Conservation (phyloP, 2,329 filamentous ascomycete genomes). For the Aureobasidium subglaciale region DNA sequence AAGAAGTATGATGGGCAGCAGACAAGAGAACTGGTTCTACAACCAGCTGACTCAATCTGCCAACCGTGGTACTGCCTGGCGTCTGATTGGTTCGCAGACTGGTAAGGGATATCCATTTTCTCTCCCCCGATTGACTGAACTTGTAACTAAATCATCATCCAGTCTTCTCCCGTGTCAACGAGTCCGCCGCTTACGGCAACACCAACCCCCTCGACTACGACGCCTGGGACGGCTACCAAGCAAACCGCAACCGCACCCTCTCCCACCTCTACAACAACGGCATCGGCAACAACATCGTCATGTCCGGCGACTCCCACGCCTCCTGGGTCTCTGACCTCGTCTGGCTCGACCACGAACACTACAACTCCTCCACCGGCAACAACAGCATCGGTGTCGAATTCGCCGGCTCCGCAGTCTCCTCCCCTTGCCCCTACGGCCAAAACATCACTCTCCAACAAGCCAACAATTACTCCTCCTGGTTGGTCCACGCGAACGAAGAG, state of each 20-base stretch:
- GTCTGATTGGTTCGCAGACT: conserved; percentile 64
- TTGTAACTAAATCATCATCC: background rate
- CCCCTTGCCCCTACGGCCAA: conserved; percentile 45
- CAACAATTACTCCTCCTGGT: conserved; percentile 39
- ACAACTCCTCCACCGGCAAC: conserved; percentile 31
- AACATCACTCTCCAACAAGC: conserved; percentile 50
- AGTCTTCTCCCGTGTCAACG: conserved; percentile 55
- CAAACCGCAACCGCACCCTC: conserved; percentile 65
- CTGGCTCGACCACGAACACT: conserved; percentile 32
- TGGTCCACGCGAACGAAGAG: conserved; percentile 51
- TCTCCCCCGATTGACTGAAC: too few species aligned
- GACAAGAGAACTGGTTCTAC: conserved; percentile 72
- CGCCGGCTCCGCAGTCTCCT: conserved; percentile 60
- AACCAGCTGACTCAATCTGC: conserved; percentile 37
- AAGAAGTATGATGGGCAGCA: conserved; percentile 62
- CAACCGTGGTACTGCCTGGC: conserved; percentile 62
- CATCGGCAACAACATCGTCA: conserved; percentile 66
- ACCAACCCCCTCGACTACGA: conserved; percentile 47
- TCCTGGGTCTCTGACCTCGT: conserved; percentile 48
- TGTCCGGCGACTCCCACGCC: conserved; percentile 63
- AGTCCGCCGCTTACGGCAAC: conserved; percentile 38
- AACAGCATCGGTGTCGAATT: conserved; percentile 43
- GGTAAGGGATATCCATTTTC: background rate
- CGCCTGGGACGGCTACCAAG: conserved; percentile 58
- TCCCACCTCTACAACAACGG: conserved; percentile 59